These are phyloP conservation scores for Kodamaea suecica DNA, from an alignment of 1,139 yeast genomes.

Conservation along the genomic window DNA sequence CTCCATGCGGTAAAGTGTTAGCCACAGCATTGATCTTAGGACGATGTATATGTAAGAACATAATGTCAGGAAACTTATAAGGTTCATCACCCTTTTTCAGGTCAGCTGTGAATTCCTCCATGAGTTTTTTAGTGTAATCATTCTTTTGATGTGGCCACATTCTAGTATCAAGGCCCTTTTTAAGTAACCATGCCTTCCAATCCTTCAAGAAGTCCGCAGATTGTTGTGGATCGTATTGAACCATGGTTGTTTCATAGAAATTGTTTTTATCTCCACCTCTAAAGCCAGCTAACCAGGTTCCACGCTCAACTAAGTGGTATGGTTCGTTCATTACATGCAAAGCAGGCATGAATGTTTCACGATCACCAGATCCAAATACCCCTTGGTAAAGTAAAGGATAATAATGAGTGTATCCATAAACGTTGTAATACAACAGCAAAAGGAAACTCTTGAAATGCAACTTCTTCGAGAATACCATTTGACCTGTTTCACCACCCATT, in stretches of 20 bases:
- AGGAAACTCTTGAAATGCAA: constrained; percentile 28
- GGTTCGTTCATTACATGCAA: constrained; percentile 36
- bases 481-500: constrained; percentile 34
- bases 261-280: constrained; percentile 4
- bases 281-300: constrained; percentile 17
- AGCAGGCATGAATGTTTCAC: constrained; percentile 40
- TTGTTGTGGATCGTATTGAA: constrained; percentile 19
- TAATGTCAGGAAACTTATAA: constrained; percentile 23
- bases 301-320: constrained; percentile 24
- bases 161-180: constrained; percentile 24
- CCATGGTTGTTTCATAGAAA: constrained; percentile 20
- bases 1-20: constrained; percentile 17
- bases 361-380: constrained; percentile 36
- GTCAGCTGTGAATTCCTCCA: constrained; percentile 11
- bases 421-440: constrained; percentile 32
- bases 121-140: constrained; percentile 23
- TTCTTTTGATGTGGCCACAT: constrained; percentile 31
- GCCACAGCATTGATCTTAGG: constrained; percentile 37
- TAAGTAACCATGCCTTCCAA: constrained; percentile 17
- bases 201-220: constrained; percentile 12
- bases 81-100: constrained; percentile 6
- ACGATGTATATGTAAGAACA: constrained; percentile 43
- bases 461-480: constrained; percentile 31
- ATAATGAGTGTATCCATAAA: constrained; percentile 27
- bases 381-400: constrained; percentile 37